A percentile compares a stretch with the other conserved stretches of the same genome.
phyloP scores from a whole-genome alignment of 176 grass and related monocot species.

The Triticum aestivum region IWGSC_CS_RefSeq_v2.1 NC_057806.1:681286081-681286580 shows the following conservation, averaged over 20 bases:
- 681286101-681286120: conserved; percentile 25
- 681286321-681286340: conserved; percentile 47
- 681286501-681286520: neutral
- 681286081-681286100: conserved; percentile 7
- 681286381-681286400: neutral
- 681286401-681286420: neutral
- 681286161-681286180: conserved; percentile 32
- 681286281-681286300: conserved; percentile 64
- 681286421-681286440: neutral
- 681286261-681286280: conserved; percentile 49
- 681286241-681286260: conserved; percentile 49
- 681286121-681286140: neutral
- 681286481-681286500: neutral
- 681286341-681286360: conserved; percentile 50
- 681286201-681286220: conserved; percentile 59
- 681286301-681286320: conserved; percentile 71
- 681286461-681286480: neutral
- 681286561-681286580: no score
- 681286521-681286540: no score
- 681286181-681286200: conserved; percentile 45
- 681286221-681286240: conserved; percentile 48
- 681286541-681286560: no score
- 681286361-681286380: conserved; percentile 52
- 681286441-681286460: neutral
- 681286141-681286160: conserved; percentile 33